Base-by-base conservation (phyloP, 495 filamentous ascomycete genomes). In the Neurospora sp. region DNA sequence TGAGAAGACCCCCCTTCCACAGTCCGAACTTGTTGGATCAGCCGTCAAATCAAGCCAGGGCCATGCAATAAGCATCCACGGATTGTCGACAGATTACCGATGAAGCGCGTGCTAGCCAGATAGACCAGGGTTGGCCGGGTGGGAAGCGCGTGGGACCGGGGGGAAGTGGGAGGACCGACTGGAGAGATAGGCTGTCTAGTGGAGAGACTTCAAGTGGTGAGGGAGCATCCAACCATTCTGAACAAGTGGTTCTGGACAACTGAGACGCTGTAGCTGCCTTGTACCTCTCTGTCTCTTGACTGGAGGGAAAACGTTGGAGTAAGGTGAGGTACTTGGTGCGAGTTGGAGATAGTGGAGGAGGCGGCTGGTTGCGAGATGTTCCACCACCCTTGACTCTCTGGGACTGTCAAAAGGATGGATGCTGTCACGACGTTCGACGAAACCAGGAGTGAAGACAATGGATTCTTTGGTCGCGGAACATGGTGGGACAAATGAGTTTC, bases 231-330 rank as follows among this genome's bases (percentile, higher is more conserved):
- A 42, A 42, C 40, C 40, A 42, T 42, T 42, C 40, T 18, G 40
- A 42, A 42, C 40, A 42, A 46, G 44, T 46, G 44, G 44, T 46
- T 20, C 44, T 42, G 40, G 40, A 18, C 16, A 7, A n/a, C 18
- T 35, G 72, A 54, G 66, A 37, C 23, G 40, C 35, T 41, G 48
- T 14, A 59, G 6, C 27, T 66, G 54, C 54, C 54, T 66, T 66
- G 54, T 66, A 27, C 18, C 16, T 59, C 31, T 71, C 41, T 16
- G 23, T 48, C 7, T 74, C 73, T 23, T 71, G 40, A 74, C 69
- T 74, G 70, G 73, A 74, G 59, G 69, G 70, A 72, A 74, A 72
- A 74, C 27, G 35, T 71, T 12, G 54, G 27, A 66, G 54, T 66
- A 35, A 66, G 54, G 54, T 66, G 31, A 31, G 12, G 23, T 31